These are phyloP conservation scores for Termitomyces titanicus DNA, from an alignment of 768 basidiomycete species.

Conservation along the genomic window DNA sequence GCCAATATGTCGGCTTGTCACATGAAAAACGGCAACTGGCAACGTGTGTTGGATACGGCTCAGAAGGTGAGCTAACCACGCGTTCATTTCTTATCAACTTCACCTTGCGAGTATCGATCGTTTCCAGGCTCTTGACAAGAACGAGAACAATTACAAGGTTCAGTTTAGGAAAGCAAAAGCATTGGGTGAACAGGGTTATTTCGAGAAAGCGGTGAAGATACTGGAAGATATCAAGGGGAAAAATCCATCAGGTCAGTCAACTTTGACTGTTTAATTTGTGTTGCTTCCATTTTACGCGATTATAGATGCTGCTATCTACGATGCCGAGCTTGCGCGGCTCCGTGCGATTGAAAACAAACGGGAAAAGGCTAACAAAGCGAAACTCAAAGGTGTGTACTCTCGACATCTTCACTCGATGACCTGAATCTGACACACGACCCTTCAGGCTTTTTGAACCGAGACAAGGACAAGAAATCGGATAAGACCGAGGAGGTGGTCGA, in stretches of 20 bases:
- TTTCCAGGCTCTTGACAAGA: constrained; percentile 68
- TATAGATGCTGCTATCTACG: constrained; percentile 53
- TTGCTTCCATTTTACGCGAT: neutral
- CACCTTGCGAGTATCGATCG: neutral
- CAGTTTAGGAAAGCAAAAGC: constrained; percentile 81
- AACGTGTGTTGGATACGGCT: constrained; percentile 74
- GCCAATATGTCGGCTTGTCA: constrained; percentile 86
- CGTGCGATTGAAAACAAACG: constrained; percentile 62
- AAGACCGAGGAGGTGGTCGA: constrained; percentile 1
- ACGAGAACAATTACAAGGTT: constrained; percentile 74
- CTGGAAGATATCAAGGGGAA: constrained; percentile 63
- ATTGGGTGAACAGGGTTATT: constrained; percentile 69
- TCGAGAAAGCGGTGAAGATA: constrained; percentile 66
- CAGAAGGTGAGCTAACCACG: constrained; percentile 56
- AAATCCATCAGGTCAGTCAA: constrained; percentile 50
- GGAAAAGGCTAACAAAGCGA: constrained; percentile 61
- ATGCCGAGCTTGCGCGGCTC: constrained; percentile 63
- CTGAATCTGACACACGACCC: neutral
- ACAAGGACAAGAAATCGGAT: constrained; percentile 17
- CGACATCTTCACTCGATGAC: neutral
- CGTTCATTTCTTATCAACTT: neutral
- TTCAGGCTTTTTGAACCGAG: constrained; percentile 48
- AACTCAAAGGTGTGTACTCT: constrained; percentile 67
- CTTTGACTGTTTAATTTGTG: neutral
- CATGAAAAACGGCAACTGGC: constrained; percentile 77